A percentile compares a stretch with the other conserved stretches of the same genome.
These are phyloP conservation scores for Blastocystis sp. DNA, from an alignment of 352 stramenopile genomes.

Conservation along the genomic window DNA sequence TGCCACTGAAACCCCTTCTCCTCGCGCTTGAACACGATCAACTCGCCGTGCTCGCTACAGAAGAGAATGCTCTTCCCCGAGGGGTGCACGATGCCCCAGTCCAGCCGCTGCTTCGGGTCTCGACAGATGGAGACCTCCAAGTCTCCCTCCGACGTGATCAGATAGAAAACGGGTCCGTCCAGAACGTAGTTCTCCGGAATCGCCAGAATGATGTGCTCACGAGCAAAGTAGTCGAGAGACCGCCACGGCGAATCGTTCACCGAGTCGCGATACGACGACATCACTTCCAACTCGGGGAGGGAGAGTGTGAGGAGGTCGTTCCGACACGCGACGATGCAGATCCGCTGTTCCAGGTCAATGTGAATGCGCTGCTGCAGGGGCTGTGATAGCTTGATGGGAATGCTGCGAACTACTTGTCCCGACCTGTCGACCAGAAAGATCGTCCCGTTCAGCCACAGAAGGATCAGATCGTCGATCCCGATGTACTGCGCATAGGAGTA, in stretches of 20 bases:
- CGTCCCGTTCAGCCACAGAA: background rate
- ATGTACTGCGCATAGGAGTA: background rate
- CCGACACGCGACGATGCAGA: constrained; percentile 1
- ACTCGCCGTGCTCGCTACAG: background rate
- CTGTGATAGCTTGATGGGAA: background rate
- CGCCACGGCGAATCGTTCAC: constrained; percentile 2
- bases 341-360: background rate
- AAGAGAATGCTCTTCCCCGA: constrained; percentile 20
- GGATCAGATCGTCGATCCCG: background rate
- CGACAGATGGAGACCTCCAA: constrained; percentile 4
- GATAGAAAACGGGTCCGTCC: constrained; percentile 9
- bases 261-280: constrained; percentile 11
- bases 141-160: background rate
- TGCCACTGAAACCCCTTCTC: background rate
- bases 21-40: background rate
- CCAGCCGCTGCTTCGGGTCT: background rate
- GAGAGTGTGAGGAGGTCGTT: background rate
- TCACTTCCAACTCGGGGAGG: background rate
- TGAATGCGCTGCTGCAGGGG: background rate
- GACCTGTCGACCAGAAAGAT: background rate
- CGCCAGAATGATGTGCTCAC: background rate
- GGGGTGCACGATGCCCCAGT: background rate
- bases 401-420: background rate
- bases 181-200: background rate
- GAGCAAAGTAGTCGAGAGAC: background rate